These are phyloP conservation scores for Plasmodium cynomolgi DNA, from an alignment of 169 alveolate genomes.

Conservation along the genomic window DNA sequence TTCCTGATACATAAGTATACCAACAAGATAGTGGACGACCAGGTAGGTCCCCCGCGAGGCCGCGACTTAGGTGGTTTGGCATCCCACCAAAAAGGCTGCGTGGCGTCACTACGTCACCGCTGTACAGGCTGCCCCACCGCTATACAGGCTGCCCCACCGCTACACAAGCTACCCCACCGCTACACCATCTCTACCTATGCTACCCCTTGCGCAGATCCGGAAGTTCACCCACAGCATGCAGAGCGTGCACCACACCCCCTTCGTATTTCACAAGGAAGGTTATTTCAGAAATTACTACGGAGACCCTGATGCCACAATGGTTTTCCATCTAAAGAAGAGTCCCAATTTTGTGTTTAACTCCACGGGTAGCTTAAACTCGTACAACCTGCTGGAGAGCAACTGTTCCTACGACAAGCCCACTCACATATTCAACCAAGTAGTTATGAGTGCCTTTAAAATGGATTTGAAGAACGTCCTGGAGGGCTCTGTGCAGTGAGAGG, in stretches of 20 bases:
- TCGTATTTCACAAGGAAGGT: slow-evolving; percentile 84
- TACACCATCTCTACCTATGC: too few species aligned
- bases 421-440: slow-evolving; percentile 38
- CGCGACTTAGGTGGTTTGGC: too few species aligned
- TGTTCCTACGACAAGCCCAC: slow-evolving; percentile 76
- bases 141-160: neutral
- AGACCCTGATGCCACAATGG: slow-evolving; percentile 86
- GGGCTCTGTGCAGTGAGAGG: neutral
- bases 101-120: neutral
- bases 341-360: slow-evolving; percentile 86
- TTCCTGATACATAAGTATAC: slow-evolving; percentile 84
- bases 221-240: slow-evolving; percentile 78
- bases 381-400: slow-evolving; percentile 72
- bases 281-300: slow-evolving; percentile 87
- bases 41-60: slow-evolving; percentile 57
- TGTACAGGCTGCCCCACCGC: neutral
- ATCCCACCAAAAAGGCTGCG: too few species aligned
- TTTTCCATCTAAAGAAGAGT: slow-evolving; percentile 80
- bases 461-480: slow-evolving; percentile 40
- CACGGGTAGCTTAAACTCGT: slow-evolving; percentile 80
- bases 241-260: slow-evolving; percentile 88
- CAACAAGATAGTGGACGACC: slow-evolving; percentile 88
- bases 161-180: neutral
- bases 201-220: slow-evolving; percentile 78
- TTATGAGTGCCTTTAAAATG: slow-evolving; percentile 71